A percentile compares a stretch with the other conserved stretches of the same genome.
These are phyloP conservation scores for Eimeria necatrix DNA, from an alignment of 169 alveolate genomes.

Conservation along the genomic window DNA sequence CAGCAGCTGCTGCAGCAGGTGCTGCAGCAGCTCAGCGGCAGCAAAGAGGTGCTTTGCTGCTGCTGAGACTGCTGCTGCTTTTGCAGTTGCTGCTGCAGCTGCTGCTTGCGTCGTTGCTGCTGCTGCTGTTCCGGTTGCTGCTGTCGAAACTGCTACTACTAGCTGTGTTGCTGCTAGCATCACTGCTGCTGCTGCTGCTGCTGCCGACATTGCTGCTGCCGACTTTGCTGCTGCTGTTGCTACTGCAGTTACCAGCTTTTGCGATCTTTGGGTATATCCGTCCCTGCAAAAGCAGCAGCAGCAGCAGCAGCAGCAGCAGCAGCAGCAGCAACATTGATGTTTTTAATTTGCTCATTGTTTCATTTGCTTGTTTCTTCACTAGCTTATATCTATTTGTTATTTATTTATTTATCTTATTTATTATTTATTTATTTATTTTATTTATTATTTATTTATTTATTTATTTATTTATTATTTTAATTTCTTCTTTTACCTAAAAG, in stretches of 20 bases:
- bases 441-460: too few relatives aligned
- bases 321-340: neutral
- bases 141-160: neutral
- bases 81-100: neutral
- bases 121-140: neutral
- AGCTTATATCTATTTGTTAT: too few relatives aligned
- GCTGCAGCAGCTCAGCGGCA: neutral
- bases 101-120: neutral
- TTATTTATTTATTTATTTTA: too few relatives aligned
- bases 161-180: neutral
- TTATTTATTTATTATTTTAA: neutral
- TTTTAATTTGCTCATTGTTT: neutral
- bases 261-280: neutral
- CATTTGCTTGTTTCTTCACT: neutral
- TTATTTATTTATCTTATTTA: too few relatives aligned
- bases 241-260: neutral
- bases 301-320: neutral
- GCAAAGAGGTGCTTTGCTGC: neutral
- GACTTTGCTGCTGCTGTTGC: neutral
- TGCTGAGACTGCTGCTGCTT: neutral
- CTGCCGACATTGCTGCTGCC: neutral
- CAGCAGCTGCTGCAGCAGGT: neutral
- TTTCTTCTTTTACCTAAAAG: neutral
- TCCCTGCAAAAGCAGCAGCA: slow-evolving; percentile 25
- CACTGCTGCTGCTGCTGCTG: neutral